Percentiles rank a stretch among this genome's conserved stretches.
These are phyloP conservation scores for Phlyctochytrium bullatum DNA, from an alignment of 192 early-diverging fungal species.

Conservation along the genomic window DNA sequence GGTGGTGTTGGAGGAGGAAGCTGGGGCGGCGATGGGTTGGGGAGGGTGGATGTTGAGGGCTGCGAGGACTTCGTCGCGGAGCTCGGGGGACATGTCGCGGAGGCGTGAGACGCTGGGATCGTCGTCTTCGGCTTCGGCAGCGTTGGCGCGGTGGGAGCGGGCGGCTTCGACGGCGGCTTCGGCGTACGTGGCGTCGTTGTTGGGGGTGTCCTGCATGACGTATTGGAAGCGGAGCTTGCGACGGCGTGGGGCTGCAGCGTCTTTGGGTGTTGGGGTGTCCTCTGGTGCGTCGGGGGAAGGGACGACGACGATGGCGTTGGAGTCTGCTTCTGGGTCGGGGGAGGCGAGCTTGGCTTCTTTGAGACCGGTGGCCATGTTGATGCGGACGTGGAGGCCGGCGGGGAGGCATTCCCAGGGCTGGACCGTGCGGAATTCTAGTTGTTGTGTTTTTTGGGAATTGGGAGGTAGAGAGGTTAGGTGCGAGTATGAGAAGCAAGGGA, in stretches of 20 bases:
- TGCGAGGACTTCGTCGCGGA: background rate
- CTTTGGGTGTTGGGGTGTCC: no score
- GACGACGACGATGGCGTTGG: background rate
- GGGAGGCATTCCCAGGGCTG: conserved; percentile 29
- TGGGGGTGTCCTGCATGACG: background rate
- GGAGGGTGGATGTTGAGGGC: background rate
- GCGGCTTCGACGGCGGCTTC: background rate
- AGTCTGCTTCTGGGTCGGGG: conserved; percentile 7
- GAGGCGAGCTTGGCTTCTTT: conserved; percentile 22
- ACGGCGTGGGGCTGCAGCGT: no score
- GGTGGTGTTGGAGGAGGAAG: background rate
- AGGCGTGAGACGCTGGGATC: background rate
- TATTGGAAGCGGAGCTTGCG: no score
- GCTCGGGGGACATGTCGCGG: background rate
- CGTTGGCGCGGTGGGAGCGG: background rate
- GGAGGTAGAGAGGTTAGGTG: no score
- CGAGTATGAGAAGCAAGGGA: no score
- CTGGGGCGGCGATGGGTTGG: background rate
- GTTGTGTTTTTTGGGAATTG: no score
- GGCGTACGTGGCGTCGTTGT: background rate
- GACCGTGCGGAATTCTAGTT: conserved; percentile 28
- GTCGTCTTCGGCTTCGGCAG: background rate
- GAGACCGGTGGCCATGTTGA: conserved; percentile 31
- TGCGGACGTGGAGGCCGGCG: conserved; percentile 32
- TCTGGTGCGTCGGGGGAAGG: background rate